Evolutionary conservation across 768 basidiomycete genomes (phyloP).

Genomic region (Macrolepiota fuliginosa): DNA sequence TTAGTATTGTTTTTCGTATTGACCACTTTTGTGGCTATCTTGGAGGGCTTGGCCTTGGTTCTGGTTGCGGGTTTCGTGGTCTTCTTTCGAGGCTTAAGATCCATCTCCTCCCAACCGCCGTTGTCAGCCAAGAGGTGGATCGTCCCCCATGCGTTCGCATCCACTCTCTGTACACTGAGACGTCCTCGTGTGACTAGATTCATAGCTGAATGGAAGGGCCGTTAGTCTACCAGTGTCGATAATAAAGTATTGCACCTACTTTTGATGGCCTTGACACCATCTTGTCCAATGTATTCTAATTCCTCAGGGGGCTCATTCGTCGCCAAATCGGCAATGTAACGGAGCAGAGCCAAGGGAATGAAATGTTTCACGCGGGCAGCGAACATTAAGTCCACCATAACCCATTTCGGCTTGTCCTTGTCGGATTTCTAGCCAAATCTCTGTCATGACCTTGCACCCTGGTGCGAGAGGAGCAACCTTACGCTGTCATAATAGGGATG

Average conservation of each 20-base stretch:
- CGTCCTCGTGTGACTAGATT: constrained; percentile 76
- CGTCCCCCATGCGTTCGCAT: constrained; percentile 60
- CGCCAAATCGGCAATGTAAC: constrained; percentile 49
- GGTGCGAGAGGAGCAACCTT: constrained; percentile 19
- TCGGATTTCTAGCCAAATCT: constrained; percentile 67
- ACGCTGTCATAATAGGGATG: constrained; percentile 86
- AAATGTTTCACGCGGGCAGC: constrained; percentile 63
- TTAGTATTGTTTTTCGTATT: background rate
- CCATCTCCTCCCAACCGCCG: constrained; percentile 75
- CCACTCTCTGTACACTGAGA: constrained; percentile 84
- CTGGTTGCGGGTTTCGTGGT: constrained; percentile 14
- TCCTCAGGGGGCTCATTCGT: constrained; percentile 41
- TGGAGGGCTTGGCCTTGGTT: background rate
- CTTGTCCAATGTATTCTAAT: constrained; percentile 64
- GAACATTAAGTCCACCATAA: constrained; percentile 86
- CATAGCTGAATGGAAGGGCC: constrained; percentile 51
- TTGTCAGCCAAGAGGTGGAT: constrained; percentile 58
- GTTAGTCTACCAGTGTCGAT: background rate
- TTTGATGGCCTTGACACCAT: constrained; percentile 63
- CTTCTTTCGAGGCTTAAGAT: constrained; percentile 35
- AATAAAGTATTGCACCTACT: constrained; percentile 32
- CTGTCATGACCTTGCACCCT: background rate
- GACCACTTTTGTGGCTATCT: background rate
- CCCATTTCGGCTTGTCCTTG: constrained; percentile 79
- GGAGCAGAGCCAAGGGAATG: constrained; percentile 74